Base-by-base conservation (phyloP, 441 rosid species). In the Hura crepitans region DNA sequence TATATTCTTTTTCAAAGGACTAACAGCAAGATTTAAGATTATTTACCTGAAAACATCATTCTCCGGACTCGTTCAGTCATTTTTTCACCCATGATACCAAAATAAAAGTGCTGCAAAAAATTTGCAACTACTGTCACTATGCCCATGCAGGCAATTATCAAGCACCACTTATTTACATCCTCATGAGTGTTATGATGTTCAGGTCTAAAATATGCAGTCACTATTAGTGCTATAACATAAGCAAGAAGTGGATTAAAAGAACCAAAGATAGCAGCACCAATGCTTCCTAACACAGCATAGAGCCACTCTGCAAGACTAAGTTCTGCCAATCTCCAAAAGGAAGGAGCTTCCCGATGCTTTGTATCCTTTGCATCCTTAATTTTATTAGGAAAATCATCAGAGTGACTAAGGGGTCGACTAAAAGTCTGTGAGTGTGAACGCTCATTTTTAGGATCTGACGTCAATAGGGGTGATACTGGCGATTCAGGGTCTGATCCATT, bases 71-170 rank as follows among this genome's bases (percentile, higher is more conserved):
- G 86, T 71, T 92, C 98, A 25, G 99, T 95, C 99, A 95, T 92
- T 78, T 95, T 90, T 89, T 95, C 99, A 69, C 97, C 99, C 99
- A 95, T 95, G 68, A 95, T 95, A 65, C 99, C 99, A 73, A 95
- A 92, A 83, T 95, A 95, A 79, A 92, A 92, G 74, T 95, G 99
- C 82, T 95, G 99, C 86, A 95, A 82, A 75, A 92, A 90, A 71
- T 92, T 95, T 71, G 99, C 98, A 75, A 95, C 82, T 75, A 95
- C 97, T 15, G 99, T 95, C 78, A 92, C 97, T 66, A 91, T 27
- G 70, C 99, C 99, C 96, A 95, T 92, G 89, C 97, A 81, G 66
- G 97, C 91, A 78, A 95, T 92, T 59, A 91, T 81, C 83, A 95
- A 85, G 86, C 99, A 92, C 99, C 98, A 95, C 81, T 80, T 95